Evolutionary conservation across 1,284 basidiomycete genomes (phyloP).

Genomic region (Athelia sp.): DNA sequence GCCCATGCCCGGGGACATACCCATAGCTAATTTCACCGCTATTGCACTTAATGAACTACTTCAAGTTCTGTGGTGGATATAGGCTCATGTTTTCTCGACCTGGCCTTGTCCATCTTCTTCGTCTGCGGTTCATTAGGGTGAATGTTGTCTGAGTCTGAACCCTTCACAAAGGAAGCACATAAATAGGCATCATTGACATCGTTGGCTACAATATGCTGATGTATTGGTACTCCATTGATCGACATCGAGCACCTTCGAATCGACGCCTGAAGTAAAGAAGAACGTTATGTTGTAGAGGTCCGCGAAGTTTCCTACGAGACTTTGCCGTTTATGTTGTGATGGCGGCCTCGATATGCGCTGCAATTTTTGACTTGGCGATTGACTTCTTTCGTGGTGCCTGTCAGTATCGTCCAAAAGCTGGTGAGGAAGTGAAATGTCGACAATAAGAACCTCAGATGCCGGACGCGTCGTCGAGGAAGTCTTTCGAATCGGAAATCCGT

Average conservation of each 20-base stretch:
- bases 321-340: conserved; percentile 56
- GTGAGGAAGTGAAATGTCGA: too few relatives aligned
- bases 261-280: conserved; percentile 65
- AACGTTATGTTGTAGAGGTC: conserved; percentile 75
- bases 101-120: conserved; percentile 50
- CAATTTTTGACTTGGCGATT: too few relatives aligned
- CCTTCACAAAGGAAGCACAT: conserved; percentile 31
- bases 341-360: too few relatives aligned
- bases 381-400: too few relatives aligned
- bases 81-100: conserved; percentile 55
- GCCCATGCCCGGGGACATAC: neutral
- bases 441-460: too few relatives aligned
- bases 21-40: neutral
- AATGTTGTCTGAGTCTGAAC: conserved; percentile 42
- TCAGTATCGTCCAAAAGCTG: too few relatives aligned
- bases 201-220: conserved; percentile 46
- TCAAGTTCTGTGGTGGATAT: conserved; percentile 24
- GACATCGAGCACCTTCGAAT: conserved; percentile 74
- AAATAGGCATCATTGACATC: conserved; percentile 35
- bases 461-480: too few relatives aligned
- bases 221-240: conserved; percentile 56
- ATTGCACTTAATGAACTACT: neutral
- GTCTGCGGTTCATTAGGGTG: conserved; percentile 59
- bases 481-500: too few relatives aligned
- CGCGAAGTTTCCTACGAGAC: conserved; percentile 60